These are phyloP conservation scores for Kockiozyma suomiensis DNA, from an alignment of 805 yeast species.

Conservation along the genomic window DNA sequence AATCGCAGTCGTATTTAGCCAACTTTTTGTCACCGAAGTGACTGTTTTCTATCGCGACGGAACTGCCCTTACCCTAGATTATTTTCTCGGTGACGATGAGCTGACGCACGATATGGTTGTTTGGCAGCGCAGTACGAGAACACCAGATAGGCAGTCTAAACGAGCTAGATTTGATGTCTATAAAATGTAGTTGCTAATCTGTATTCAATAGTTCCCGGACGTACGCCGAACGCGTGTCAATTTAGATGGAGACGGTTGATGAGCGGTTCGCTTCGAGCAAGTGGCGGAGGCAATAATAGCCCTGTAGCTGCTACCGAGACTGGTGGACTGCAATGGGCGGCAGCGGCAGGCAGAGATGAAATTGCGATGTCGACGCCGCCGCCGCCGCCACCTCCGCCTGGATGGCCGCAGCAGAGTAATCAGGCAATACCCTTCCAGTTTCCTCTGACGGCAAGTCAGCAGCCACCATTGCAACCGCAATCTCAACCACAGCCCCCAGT, in stretches of 20 bases:
- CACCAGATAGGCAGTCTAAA: too few relatives aligned
- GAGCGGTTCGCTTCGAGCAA: constrained; percentile 46
- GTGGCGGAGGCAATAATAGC: constrained; percentile 16
- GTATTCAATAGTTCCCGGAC: constrained; percentile 51
- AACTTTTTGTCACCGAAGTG: too few relatives aligned
- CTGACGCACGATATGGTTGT: too few relatives aligned
- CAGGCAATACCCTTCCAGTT: not conserved
- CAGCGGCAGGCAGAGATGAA: not conserved
- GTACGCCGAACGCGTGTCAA: constrained; percentile 89
- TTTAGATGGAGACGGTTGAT: constrained; percentile 81
- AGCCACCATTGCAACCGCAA: not conserved
- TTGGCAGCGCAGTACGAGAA: too few relatives aligned
- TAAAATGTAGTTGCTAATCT: too few relatives aligned
- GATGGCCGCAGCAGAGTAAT: not conserved
- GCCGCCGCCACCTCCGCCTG: constrained; percentile 2
- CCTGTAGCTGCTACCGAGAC: not conserved
- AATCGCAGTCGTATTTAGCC: too few relatives aligned
- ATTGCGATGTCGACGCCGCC: not conserved
- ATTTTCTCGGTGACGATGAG: too few relatives aligned
- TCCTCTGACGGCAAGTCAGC: not conserved
- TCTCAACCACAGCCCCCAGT: not conserved
- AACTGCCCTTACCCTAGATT: too few relatives aligned
- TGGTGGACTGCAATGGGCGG: constrained; percentile 1
- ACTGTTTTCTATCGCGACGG: too few relatives aligned
- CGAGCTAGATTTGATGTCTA: too few relatives aligned